Conservation (phyloP, 2,329 filamentous ascomycete genomes). For the Beauveria australis region DNA sequence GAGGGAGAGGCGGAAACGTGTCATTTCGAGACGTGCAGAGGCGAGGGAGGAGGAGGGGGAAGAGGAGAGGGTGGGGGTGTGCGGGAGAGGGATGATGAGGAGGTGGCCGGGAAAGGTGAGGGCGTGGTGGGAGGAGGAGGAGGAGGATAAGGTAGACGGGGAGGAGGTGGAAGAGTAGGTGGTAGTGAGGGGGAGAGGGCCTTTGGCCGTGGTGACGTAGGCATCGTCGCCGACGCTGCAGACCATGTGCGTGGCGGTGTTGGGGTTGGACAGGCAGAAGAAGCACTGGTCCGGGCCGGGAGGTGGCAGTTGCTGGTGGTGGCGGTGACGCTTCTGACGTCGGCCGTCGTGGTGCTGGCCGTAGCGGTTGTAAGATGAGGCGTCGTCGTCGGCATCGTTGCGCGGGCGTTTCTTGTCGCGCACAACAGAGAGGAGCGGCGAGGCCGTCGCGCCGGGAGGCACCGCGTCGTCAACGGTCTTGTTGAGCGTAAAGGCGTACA, state of each 20-base stretch:
- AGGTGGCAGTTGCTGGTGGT: conserved; percentile 43
- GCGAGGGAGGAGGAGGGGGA: conserved; percentile 51
- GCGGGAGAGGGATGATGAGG: conserved; percentile 81
- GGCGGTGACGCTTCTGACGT: conserved; percentile 38
- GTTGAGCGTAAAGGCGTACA: conserved; percentile 72
- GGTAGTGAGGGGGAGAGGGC: conserved; percentile 64
- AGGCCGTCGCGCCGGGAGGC: conserved; percentile 64
- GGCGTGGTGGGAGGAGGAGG: conserved; percentile 59
- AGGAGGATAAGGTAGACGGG: conserved; percentile 44
- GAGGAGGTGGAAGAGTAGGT: conserved; percentile 55
- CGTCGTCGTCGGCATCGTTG: conserved; percentile 24
- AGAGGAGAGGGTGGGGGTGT: conserved; percentile 64
- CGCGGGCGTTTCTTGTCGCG: conserved; percentile 50
- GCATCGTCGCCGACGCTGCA: conserved; percentile 79
- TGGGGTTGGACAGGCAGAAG: conserved; percentile 88
- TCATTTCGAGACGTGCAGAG: conserved; percentile 72
- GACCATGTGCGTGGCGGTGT: conserved; percentile 78
- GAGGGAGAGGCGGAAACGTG: conserved; percentile 64
- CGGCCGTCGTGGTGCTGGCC: conserved; percentile 35
- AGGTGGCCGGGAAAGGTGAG: conserved; percentile 77
- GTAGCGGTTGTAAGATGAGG: conserved; percentile 44
- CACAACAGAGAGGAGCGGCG: conserved; percentile 58
- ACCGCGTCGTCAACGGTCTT: conserved; percentile 50
- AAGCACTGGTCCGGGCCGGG: conserved; percentile 76
- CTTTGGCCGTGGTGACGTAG: conserved; percentile 88